Conservation (phyloP, 139 green algal genomes). For the Raphidocelis subcapitata region DNA sequence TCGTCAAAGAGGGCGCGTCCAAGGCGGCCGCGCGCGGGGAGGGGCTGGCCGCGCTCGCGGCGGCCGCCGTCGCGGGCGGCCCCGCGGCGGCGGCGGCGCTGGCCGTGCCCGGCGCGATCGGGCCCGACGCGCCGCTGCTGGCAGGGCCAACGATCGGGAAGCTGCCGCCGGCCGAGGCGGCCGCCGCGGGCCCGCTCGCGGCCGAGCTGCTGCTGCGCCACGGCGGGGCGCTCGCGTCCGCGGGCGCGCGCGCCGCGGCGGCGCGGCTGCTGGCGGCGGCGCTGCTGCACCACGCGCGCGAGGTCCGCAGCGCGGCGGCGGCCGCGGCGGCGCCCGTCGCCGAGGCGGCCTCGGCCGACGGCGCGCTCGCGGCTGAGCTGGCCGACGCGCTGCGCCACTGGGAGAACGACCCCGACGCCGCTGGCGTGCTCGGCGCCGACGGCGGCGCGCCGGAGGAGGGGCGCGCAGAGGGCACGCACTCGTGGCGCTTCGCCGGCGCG, state of each 20-base stretch:
- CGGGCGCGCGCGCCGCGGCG: too few relatives aligned
- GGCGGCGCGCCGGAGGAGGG: slow-evolving; percentile 1
- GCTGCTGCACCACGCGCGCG: slow-evolving; percentile 17
- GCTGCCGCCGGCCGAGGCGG: slow-evolving; percentile 53
- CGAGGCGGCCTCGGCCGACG: too few relatives aligned
- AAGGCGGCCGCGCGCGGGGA: slow-evolving; percentile 50
- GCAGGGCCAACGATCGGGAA: slow-evolving; percentile 39
- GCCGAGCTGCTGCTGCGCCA: slow-evolving; percentile 31
- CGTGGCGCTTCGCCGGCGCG: slow-evolving; percentile 3
- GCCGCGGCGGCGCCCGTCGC: neutral
- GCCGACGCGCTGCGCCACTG: slow-evolving; percentile 19
- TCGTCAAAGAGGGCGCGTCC: slow-evolving; percentile 43
- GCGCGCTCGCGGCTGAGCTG: too few relatives aligned
- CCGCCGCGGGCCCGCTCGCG: slow-evolving; percentile 23
- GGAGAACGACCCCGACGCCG: slow-evolving; percentile 7
- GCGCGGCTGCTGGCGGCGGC: slow-evolving; percentile 11
- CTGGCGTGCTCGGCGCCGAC: slow-evolving; percentile 11
- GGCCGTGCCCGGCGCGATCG: slow-evolving; percentile 10
- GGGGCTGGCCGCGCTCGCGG: slow-evolving; percentile 41
- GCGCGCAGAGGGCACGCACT: slow-evolving; percentile 17
- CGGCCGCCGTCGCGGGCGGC: too few relatives aligned
- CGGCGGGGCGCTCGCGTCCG: slow-evolving; percentile 5
- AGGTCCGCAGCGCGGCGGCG: slow-evolving; percentile 6
- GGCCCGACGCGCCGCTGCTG: slow-evolving; percentile 54
- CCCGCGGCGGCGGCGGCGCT: neutral